Conservation (phyloP, 2,329 filamentous ascomycete genomes). For the Aureobasidium vineae region DNA sequence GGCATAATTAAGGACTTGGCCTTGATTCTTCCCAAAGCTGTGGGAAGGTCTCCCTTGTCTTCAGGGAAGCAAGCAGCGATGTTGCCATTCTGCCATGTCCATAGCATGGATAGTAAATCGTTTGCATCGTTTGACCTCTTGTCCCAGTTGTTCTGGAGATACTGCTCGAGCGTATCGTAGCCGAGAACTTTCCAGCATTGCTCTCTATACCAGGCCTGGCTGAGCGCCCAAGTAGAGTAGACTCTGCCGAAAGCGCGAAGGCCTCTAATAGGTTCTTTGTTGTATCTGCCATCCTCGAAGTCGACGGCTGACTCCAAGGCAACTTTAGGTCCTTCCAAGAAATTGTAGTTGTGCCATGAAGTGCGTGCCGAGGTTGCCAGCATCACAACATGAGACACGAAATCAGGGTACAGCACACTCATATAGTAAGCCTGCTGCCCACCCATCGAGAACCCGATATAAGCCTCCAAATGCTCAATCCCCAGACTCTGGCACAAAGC, state of each 20-base stretch:
- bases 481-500: slow-evolving; percentile 46
- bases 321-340: slow-evolving; percentile 54
- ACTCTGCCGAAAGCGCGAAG: slow-evolving; percentile 42
- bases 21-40: slow-evolving; percentile 40
- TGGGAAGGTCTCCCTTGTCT: slow-evolving; percentile 37
- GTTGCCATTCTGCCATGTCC: slow-evolving; percentile 47
- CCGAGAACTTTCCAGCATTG: slow-evolving; percentile 41
- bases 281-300: slow-evolving; percentile 42
- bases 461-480: slow-evolving; percentile 47
- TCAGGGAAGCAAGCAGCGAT: slow-evolving; percentile 37
- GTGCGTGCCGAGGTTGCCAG: slow-evolving; percentile 55
- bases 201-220: slow-evolving; percentile 44
- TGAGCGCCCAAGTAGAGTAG: slow-evolving; percentile 45
- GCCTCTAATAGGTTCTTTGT: slow-evolving; percentile 35
- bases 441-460: slow-evolving; percentile 59
- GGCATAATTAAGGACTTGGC: slow-evolving; percentile 44
- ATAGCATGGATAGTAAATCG: slow-evolving; percentile 41
- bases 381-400: slow-evolving; percentile 48
- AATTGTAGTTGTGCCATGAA: slow-evolving; percentile 54
- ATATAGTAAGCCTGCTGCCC: slow-evolving; percentile 56
- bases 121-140: slow-evolving; percentile 34
- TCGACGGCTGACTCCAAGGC: slow-evolving; percentile 48
- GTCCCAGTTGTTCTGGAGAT: slow-evolving; percentile 38
- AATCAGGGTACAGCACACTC: slow-evolving; percentile 51
- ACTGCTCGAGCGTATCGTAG: slow-evolving; percentile 36